Evolutionary conservation across 2,329 filamentous ascomycete species (phyloP).

Genomic region (Colletotrichum godetiae): DNA sequence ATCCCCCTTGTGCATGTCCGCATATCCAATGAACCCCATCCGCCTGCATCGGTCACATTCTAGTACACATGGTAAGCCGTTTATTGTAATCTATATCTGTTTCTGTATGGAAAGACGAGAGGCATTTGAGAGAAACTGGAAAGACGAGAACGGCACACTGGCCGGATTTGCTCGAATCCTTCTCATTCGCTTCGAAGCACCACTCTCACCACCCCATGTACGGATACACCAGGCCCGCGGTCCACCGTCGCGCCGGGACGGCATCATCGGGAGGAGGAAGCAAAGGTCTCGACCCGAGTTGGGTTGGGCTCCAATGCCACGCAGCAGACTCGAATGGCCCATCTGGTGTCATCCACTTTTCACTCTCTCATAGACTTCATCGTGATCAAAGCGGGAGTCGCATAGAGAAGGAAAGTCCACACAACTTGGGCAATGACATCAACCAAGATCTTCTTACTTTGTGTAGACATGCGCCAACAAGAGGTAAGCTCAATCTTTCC

Average conservation of each 20-base stretch:
- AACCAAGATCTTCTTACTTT: not conserved
- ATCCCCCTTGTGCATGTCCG: not conserved
- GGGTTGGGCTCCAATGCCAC: not conserved
- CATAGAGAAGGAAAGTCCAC: not conserved
- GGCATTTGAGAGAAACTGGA: not conserved
- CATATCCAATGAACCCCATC: not conserved
- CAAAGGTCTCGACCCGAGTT: not conserved
- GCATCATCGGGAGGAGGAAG: not conserved
- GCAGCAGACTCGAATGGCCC: not conserved
- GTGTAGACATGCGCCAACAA: not conserved
- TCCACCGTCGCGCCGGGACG: not conserved
- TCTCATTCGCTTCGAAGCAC: not conserved
- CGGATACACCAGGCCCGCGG: too few relatives aligned
- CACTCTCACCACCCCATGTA: not conserved
- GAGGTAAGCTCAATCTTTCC: not conserved
- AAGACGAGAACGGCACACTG: not conserved
- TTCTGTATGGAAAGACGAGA: not conserved
- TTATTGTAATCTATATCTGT: not conserved
- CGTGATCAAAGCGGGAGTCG: not conserved
- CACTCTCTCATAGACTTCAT: not conserved
- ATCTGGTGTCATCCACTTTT: not conserved
- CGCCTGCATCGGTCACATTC: not conserved
- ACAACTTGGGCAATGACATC: conserved; percentile 6
- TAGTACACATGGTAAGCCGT: not conserved
- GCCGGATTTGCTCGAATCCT: not conserved